Evolutionary conservation across 176 grass and related monocot genomes (phyloP).

Genomic region (Avena sativa): DNA sequence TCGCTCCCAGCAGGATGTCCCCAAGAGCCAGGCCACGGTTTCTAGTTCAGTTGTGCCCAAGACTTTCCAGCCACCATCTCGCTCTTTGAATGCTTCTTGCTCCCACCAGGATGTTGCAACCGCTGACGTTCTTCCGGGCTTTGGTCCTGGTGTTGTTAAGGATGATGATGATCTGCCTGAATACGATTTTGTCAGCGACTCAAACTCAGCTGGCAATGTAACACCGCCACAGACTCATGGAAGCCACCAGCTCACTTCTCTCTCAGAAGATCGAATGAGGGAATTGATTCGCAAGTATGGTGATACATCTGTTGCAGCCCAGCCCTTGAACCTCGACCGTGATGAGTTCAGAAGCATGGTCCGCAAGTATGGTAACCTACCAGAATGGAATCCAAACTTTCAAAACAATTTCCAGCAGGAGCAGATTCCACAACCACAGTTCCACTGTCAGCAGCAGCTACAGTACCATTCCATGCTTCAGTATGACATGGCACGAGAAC

Average conservation of each 20-base stretch:
- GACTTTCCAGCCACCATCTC: neutral
- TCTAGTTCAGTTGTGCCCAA: constrained; percentile 37
- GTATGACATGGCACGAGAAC: neutral
- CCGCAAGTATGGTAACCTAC: constrained; percentile 25
- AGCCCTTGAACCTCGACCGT: constrained; percentile 37
- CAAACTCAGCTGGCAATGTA: constrained; percentile 28
- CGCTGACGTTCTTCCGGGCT: constrained; percentile 53
- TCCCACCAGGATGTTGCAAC: constrained; percentile 35
- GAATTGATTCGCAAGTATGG: constrained; percentile 64
- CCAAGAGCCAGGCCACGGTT: constrained; percentile 42
- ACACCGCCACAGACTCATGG: neutral
- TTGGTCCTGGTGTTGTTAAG: constrained; percentile 50
- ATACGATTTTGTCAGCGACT: constrained; percentile 47
- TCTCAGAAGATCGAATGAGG: constrained; percentile 42
- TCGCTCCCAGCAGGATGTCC: constrained; percentile 16
- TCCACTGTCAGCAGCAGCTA: neutral
- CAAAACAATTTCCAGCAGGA: constrained; percentile 37
- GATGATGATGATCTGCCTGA: constrained; percentile 66
- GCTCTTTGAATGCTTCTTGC: constrained; percentile 14
- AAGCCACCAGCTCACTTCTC: neutral
- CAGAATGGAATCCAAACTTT: constrained; percentile 55
- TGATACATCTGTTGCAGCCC: constrained; percentile 28
- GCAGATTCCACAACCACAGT: neutral
- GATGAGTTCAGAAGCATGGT: constrained; percentile 1
- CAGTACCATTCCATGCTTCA: constrained; percentile 15